Percentiles rank a stretch among this genome's conserved stretches.
These are phyloP conservation scores for Aspergillus udagawae DNA, from an alignment of 2,329 filamentous ascomycete genomes.

Conservation along the genomic window DNA sequence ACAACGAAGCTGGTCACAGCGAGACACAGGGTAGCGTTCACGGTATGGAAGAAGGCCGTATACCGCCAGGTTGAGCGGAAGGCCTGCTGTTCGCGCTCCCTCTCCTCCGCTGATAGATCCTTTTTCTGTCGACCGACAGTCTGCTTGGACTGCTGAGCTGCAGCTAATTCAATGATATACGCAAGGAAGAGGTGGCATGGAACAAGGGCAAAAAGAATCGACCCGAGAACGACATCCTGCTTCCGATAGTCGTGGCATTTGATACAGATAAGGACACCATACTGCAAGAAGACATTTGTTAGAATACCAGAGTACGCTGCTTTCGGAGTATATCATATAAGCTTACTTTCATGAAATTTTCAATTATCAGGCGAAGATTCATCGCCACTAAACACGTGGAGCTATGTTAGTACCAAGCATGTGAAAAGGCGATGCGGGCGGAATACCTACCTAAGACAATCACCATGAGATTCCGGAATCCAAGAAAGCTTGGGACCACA, in stretches of 20 bases:
- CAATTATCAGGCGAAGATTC: slow-evolving; percentile 89
- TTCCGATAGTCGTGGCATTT: slow-evolving; percentile 81
- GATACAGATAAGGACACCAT: slow-evolving; percentile 90
- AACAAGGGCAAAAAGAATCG: slow-evolving; percentile 77
- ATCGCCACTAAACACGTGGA: slow-evolving; percentile 64
- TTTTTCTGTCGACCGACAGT: slow-evolving; percentile 59
- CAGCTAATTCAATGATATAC: slow-evolving; percentile 81
- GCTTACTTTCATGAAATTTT: slow-evolving; percentile 86
- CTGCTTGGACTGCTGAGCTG: slow-evolving; percentile 71
- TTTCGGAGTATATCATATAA: not conserved
- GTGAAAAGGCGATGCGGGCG: not conserved
- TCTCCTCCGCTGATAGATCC: slow-evolving; percentile 52
- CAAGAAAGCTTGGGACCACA: slow-evolving; percentile 75
- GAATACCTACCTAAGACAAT: slow-evolving; percentile 69
- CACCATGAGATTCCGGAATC: slow-evolving; percentile 94
- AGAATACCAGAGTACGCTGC: not conserved
- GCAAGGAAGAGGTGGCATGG: slow-evolving; percentile 88
- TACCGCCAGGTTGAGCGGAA: slow-evolving; percentile 76
- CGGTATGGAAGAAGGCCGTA: slow-evolving; percentile 72
- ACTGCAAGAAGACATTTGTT: slow-evolving; percentile 49
- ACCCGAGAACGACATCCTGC: slow-evolving; percentile 71
- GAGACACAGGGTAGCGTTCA: slow-evolving; percentile 81
- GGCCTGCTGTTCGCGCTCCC: slow-evolving; percentile 55
- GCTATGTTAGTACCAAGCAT: slow-evolving; percentile 5
- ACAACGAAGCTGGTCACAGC: slow-evolving; percentile 78